Evolutionary conservation across 352 stramenopile genomes (phyloP).

Genomic region (Pythium aquatile): DNA sequence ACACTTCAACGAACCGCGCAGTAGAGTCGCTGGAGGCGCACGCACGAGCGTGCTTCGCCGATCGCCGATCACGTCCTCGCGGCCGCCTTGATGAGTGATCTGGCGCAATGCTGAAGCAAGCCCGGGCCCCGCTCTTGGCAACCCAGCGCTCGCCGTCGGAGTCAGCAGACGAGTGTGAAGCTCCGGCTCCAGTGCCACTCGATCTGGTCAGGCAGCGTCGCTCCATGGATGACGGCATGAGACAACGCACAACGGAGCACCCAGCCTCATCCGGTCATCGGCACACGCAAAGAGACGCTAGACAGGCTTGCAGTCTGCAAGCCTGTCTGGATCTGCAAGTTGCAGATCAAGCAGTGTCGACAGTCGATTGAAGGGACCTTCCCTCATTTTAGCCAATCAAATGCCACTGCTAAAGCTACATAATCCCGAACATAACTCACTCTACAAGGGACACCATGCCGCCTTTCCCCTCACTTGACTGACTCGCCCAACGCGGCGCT

Average conservation of each 20-base stretch:
- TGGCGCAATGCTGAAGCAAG: background rate
- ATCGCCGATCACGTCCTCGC: background rate
- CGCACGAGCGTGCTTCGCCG: background rate
- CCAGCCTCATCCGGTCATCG: background rate
- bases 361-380: background rate
- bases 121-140: no score
- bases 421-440: background rate
- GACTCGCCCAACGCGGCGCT: background rate
- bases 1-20: background rate
- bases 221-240: background rate
- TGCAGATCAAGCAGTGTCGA: background rate
- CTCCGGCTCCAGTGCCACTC: no score
- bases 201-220: background rate
- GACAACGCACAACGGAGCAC: background rate
- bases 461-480: background rate
- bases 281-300: background rate
- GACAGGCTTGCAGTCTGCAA: background rate
- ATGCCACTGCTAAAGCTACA: background rate
- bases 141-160: background rate
- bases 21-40: background rate
- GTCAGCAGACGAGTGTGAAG: background rate
- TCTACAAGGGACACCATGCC: background rate
- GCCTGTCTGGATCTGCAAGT: no score
- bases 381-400: background rate
- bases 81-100: constrained; percentile 4